phyloP scores from a whole-genome alignment of 805 yeast species.

The Priceomyces haplophilus region DNA sequence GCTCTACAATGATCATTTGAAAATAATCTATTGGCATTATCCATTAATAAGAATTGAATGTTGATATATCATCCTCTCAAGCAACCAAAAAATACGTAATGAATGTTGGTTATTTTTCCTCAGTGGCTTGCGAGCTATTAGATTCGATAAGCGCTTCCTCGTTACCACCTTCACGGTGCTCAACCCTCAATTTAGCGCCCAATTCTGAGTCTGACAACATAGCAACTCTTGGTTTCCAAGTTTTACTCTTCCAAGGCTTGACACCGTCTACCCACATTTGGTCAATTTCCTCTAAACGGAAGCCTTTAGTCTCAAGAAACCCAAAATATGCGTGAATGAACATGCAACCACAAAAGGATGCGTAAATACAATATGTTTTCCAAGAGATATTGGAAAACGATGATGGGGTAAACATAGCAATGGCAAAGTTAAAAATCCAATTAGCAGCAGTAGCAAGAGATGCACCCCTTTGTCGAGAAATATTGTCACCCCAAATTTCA shows the following conservation, averaged over 20 bases:
- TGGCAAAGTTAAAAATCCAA: constrained; percentile 63
- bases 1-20: no score
- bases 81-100: no score
- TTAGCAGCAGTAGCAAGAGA: constrained; percentile 64
- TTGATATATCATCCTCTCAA: no score
- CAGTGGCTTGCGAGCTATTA: constrained; percentile 8
- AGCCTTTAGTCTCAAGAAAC: constrained; percentile 63
- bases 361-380: constrained; percentile 54
- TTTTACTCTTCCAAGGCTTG: constrained; percentile 41
- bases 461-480: constrained; percentile 59
- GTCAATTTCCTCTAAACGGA: constrained; percentile 56
- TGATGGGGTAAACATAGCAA: constrained; percentile 61
- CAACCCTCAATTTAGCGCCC: constrained; percentile 31
- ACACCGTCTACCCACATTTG: constrained; percentile 43
- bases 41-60: no score
- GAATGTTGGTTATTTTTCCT: constrained; percentile 7
- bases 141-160: constrained; percentile 15
- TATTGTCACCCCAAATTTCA: constrained; percentile 52
- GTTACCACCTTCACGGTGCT: constrained; percentile 31
- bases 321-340: constrained; percentile 47
- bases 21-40: no score
- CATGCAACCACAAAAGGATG: constrained; percentile 46
- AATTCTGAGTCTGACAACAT: constrained; percentile 38
- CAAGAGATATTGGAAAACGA: constrained; percentile 50
- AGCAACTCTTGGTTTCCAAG: constrained; percentile 40